Evolutionary conservation across 2,329 filamentous ascomycete genomes (phyloP), one percentile per base, ranked within the genome.

Genomic region (Stemphylium beticola): DNA sequence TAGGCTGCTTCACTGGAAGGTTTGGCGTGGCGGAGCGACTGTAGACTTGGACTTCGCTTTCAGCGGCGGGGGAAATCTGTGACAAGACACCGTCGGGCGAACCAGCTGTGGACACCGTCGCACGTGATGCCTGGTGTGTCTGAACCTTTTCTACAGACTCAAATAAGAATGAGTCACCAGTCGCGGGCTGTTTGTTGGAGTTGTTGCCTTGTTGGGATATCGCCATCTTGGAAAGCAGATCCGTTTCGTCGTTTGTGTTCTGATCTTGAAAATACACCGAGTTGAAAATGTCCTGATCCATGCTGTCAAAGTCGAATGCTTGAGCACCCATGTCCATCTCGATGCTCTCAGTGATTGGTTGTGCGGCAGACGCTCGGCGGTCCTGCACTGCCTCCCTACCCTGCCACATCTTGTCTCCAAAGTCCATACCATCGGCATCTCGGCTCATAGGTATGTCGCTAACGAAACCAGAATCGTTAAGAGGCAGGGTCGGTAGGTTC

Each of bases 391-490:
- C 39, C 66, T 62, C 22, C 37, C 61, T 64, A 4, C 61, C 62
- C 10, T 61, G 60, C 55, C 58, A 67, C 22, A 54, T 41, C 44
- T 57, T 65, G 11, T 49, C 59, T 15, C 52, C 53, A n/a, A 49
- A 72, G 20, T 79, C 77, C 39, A 85, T 82, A 20, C 90, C 85
- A 33, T 88, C 66, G 6, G 71, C 88, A 55, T 91, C 85, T 5
- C 87, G 80, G 22, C 89, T 86, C n/a, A 89, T 84, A 14, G 89
- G 73, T 6, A 86, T 84, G n/a, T 89, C 89, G 69, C 90, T 95
- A 84, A 93, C 90, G 68, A 96, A 96, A 1, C 90, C 91, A 12
- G 91, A 93, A 70, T 96, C 91, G 15, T 79, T 79, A 22, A 66
- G 77, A 65, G 82, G 81, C 60, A 87, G 81, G 4, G 83, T 82